Conservation (phyloP, 345 rosid species). For the Gossypium rotundifolium region DNA sequence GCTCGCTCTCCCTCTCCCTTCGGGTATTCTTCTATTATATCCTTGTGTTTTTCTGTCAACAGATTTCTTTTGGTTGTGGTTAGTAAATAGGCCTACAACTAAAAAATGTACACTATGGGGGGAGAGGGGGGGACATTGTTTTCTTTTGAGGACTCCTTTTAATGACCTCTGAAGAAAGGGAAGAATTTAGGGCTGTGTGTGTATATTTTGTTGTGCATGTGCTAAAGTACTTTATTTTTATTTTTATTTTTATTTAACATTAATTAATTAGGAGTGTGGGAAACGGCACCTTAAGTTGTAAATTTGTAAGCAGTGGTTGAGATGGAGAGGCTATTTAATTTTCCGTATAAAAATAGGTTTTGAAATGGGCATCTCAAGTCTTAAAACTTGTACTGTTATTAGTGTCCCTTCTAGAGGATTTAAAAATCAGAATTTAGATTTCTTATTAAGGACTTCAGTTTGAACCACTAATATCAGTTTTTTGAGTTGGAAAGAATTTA, state of each 20-base stretch:
- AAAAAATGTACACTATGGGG: conserved; percentile 1
- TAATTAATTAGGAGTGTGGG: background rate
- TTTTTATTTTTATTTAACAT: background rate
- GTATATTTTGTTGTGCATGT: background rate
- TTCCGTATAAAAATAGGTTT: background rate
- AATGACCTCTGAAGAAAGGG: conserved; percentile 5
- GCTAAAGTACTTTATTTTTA: background rate
- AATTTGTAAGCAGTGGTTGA: background rate
- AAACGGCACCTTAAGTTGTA: background rate
- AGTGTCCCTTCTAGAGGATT: too few species aligned
- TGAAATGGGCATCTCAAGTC: background rate
- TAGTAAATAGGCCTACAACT: conserved; percentile 11
- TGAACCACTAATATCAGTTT: too few species aligned
- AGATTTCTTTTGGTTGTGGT: conserved; percentile 11
- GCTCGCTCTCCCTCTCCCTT: background rate
- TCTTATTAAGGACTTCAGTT: too few species aligned
- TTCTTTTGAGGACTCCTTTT: conserved; percentile 18
- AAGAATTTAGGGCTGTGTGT: background rate
- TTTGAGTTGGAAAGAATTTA: too few species aligned
- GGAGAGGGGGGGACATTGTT: conserved; percentile 18
- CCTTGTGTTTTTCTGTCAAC: background rate
- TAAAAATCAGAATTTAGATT: too few species aligned
- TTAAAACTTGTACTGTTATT: too few species aligned
- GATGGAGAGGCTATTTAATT: background rate
- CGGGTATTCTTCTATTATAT: background rate